phyloP scores from a whole-genome alignment of 768 basidiomycete species.

The Rossbeevera mucosa region DNA sequence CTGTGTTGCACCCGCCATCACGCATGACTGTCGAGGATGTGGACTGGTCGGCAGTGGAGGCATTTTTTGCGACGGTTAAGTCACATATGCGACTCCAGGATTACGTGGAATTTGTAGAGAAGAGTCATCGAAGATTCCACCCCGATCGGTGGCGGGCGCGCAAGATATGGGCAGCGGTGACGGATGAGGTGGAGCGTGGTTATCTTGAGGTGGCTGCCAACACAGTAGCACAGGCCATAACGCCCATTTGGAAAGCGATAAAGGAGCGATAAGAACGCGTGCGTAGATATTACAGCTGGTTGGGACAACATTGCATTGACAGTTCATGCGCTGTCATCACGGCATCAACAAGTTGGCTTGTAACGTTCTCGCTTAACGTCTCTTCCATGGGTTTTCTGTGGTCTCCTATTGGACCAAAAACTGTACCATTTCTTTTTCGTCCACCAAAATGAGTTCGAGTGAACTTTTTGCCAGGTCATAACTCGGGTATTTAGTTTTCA shows the following conservation, averaged over 20 bases:
- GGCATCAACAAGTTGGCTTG: too few relatives aligned
- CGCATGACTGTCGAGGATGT: constrained; percentile 58
- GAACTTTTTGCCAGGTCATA: too few relatives aligned
- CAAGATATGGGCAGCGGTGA: constrained; percentile 53
- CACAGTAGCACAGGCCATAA: constrained; percentile 69
- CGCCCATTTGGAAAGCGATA: constrained; percentile 57
- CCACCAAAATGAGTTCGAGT: too few relatives aligned
- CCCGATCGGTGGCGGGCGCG: constrained; percentile 76
- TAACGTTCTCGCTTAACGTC: too few relatives aligned
- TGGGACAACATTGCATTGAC: too few relatives aligned
- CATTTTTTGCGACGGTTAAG: constrained; percentile 58
- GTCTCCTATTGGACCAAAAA: too few relatives aligned
- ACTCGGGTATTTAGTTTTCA: too few relatives aligned
- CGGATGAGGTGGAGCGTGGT: constrained; percentile 52
- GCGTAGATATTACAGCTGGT: too few relatives aligned
- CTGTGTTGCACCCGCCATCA: constrained; percentile 53
- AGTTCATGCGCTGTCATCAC: too few relatives aligned
- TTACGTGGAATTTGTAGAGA: constrained; percentile 62
- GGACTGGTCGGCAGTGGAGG: constrained; percentile 66
- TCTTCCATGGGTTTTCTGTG: too few relatives aligned
- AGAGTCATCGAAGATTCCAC: constrained; percentile 71
- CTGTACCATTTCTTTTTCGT: too few relatives aligned
- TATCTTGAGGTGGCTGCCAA: constrained; percentile 68
- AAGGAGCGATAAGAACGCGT: constrained; percentile 31
- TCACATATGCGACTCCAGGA: constrained; percentile 53